Evolutionary conservation across 805 yeast genomes (phyloP), one percentile per base, ranked within the genome.

Genomic region (Nakazawaea holstii): DNA sequence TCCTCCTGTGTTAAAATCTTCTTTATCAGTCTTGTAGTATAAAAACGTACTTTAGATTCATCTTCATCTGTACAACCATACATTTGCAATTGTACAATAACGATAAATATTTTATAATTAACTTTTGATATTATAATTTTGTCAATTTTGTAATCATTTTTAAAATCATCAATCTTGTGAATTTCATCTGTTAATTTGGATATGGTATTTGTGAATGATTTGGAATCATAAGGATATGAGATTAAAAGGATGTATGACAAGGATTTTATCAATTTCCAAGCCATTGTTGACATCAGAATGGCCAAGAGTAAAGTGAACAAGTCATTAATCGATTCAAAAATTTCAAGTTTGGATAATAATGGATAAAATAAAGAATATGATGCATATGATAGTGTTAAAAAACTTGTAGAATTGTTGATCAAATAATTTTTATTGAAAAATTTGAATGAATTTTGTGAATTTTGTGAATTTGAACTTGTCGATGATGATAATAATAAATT

Each of bases 1-100:
- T 50, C 51, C 6, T 49, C 52, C 10, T 47, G 44, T 8, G 44
- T 36, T 48, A 75, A 52, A 13, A 67, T 58, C 13, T 61, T 64
- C 37, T 65, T 59, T 4, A 80, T 64, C 7, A 77, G 61, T 31
- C 74, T 66, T 37, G 65, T 61, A 2, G 76, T 64, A 49, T 80
- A 80, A 50, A 70, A 73, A 38, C 85, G 60, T 31, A 86, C 57
- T 30, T 70, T 64, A 1, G 79, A 62, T 59, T 85, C 92, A 40
- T 84, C 90, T 47, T 84, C 87, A 52, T 78, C 79, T 4, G 85
- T 77, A 1, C 83, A 86, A n/a, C 91, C 91, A 41, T 67, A 62
- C 84, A 86, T 80, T 17, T 61, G 62, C 3, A 86, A 53, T 47
- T 68, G 73, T 14, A 83, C 52, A 3, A 87, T 73, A 2, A 82